Conservation (phyloP, 73 alveolate genomes). For the Breviolum minutum region DNA sequence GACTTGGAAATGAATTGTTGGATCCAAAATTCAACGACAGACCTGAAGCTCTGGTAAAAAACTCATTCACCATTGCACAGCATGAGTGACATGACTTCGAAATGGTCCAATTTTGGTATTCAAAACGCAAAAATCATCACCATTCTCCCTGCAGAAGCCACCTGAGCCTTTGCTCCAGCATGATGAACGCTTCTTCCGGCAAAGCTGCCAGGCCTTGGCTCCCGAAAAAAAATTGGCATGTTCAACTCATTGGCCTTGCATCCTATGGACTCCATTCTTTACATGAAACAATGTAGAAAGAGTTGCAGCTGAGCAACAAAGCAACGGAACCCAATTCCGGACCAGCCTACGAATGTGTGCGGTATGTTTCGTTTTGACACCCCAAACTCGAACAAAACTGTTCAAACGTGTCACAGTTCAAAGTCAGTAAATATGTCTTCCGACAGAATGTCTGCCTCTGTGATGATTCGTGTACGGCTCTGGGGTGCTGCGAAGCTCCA, state of each 20-base stretch:
- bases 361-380: no score
- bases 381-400: no score
- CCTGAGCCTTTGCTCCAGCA: slow-evolving; percentile 69
- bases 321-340: slow-evolving; percentile 13
- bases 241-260: background rate
- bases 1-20: no score
- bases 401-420: no score
- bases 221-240: background rate
- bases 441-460: background rate
- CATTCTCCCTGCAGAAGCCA: background rate
- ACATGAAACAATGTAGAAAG: background rate
- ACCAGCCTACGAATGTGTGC: background rate
- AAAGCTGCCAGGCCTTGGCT: slow-evolving; percentile 50
- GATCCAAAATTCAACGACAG: no score
- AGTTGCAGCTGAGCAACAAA: slow-evolving; percentile 6
- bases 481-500: slow-evolving; percentile 50
- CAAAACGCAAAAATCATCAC: background rate
- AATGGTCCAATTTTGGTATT: background rate
- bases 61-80: no score
- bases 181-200: slow-evolving; percentile 66
- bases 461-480: slow-evolving; percentile 8
- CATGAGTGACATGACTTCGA: no score
- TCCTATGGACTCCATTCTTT: no score
- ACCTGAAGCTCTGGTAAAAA: no score
- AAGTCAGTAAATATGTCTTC: no score